phyloP scores from a whole-genome alignment of 2,329 filamentous ascomycete species.

The Ilyonectria sp. region DNA sequence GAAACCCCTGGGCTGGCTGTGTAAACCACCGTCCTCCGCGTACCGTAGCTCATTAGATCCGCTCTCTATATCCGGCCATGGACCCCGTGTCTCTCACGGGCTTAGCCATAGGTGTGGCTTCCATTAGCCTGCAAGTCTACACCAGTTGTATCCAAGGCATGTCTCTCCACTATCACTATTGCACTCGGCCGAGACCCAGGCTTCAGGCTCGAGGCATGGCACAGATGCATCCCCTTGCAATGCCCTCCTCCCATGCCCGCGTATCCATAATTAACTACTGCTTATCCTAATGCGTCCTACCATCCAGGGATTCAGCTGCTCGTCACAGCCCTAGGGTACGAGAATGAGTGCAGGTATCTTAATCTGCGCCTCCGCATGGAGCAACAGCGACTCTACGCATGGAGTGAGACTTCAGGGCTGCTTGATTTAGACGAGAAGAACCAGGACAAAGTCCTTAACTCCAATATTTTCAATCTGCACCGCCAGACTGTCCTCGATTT shows the following conservation, averaged over 20 bases:
- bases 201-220: background rate
- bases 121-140: conserved; percentile 62
- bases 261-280: background rate
- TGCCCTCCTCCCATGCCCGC: background rate
- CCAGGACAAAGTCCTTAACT: conserved; percentile 59
- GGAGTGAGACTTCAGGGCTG: conserved; percentile 65
- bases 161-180: conserved; percentile 19
- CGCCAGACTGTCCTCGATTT: conserved; percentile 65
- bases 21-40: background rate
- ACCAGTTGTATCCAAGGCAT: conserved; percentile 62
- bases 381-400: conserved; percentile 65
- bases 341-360: conserved; percentile 64
- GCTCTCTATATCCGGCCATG: conserved; percentile 48
- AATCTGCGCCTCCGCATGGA: conserved; percentile 65
- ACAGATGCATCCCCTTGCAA: background rate
- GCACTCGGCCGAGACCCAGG: background rate
- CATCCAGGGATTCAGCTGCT: conserved; percentile 62
- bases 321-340: conserved; percentile 62
- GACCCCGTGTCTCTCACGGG: conserved; percentile 61
- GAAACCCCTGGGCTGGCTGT: conserved; percentile 11
- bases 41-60: conserved; percentile 15
- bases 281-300: conserved; percentile 23
- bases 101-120: conserved; percentile 61
- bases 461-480: conserved; percentile 64
- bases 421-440: conserved; percentile 61